A percentile compares a stretch with the other conserved stretches of the same genome.
Evolutionary conservation across 2,329 filamentous ascomycete genomes (phyloP).

Genomic region (Neospermospora avenae): DNA sequence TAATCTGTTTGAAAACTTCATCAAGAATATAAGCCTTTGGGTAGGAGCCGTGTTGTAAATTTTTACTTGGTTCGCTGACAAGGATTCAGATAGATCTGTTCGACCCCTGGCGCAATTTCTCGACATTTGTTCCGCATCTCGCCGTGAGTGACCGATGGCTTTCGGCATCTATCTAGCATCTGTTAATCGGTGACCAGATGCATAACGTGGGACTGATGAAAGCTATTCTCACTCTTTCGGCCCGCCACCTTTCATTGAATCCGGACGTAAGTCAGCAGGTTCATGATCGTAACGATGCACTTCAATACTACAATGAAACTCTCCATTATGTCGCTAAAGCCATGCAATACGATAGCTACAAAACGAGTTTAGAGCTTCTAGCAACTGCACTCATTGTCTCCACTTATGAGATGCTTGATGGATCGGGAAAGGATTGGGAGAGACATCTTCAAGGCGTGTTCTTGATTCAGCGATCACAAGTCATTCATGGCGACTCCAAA

Average conservation of each 20-base stretch:
- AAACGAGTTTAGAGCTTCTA: constrained; percentile 54
- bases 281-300: constrained; percentile 39
- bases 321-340: constrained; percentile 59
- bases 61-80: not conserved
- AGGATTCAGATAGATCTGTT: constrained; percentile 34
- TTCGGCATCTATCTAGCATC: not conserved
- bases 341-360: constrained; percentile 55
- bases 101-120: constrained; percentile 36
- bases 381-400: constrained; percentile 58
- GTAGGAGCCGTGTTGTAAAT: constrained; percentile 9
- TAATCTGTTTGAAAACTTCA: constrained; percentile 27
- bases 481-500: constrained; percentile 56
- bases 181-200: constrained; percentile 34
- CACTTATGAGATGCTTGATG: constrained; percentile 65
- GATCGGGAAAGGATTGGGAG: constrained; percentile 53
- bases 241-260: constrained; percentile 46
- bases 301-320: constrained; percentile 60
- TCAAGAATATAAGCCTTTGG: constrained; percentile 27
- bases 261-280: constrained; percentile 19
- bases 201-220: constrained; percentile 55
- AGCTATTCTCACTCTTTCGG: constrained; percentile 53
- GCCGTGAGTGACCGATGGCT: constrained; percentile 23
- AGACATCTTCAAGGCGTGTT: constrained; percentile 62
- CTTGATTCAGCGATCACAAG: constrained; percentile 61
- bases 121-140: constrained; percentile 35